A percentile compares a stretch with the other conserved stretches of the same genome.
phyloP scores from a whole-genome alignment of 2,329 filamentous ascomycete species.

The Fusarium sp. region DNA sequence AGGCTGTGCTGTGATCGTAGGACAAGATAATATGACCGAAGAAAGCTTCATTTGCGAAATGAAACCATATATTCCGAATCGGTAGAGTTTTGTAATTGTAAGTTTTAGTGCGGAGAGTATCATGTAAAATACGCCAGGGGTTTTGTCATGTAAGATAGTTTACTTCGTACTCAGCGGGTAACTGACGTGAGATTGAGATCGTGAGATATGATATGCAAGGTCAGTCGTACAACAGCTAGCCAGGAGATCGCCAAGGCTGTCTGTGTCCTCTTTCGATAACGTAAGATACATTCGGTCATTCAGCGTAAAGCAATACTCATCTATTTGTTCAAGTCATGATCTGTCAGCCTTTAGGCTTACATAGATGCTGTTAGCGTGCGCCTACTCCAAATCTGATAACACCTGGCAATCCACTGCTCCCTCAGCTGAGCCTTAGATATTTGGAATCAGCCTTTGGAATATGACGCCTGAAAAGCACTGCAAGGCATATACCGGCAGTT shows the following conservation, averaged over 20 bases:
- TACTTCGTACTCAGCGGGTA: too few relatives aligned
- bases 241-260: neutral
- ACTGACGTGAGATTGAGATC: slow-evolving; percentile 8
- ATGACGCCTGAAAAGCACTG: neutral
- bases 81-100: slow-evolving; percentile 5
- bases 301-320: neutral
- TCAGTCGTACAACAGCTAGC: neutral
- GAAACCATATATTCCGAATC: neutral
- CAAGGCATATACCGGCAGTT: neutral
- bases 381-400: neutral
- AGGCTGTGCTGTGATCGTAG: slow-evolving; percentile 14
- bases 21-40: neutral
- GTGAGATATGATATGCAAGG: neutral
- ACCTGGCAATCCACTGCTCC: neutral
- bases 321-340: neutral
- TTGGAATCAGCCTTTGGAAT: neutral
- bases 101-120: neutral
- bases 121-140: neutral
- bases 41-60: neutral
- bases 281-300: neutral
- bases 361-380: neutral
- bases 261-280: neutral
- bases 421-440: neutral
- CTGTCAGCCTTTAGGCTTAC: neutral
- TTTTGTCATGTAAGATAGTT: neutral